These are phyloP conservation scores for Scutellaria baicalensis DNA, from an alignment of 257 asterid species.

Conservation along the genomic window DNA sequence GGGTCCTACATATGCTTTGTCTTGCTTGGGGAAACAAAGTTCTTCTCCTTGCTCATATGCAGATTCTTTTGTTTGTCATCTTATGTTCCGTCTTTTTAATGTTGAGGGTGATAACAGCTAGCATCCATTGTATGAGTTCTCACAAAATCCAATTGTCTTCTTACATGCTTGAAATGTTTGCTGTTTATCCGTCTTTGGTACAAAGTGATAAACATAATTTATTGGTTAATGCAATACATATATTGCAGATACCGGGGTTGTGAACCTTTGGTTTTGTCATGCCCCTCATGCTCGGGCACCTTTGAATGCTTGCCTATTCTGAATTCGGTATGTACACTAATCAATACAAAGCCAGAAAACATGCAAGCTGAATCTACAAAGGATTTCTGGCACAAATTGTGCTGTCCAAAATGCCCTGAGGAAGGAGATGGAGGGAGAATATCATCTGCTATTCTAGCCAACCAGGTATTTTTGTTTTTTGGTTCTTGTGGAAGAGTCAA, in stretches of 20 bases:
- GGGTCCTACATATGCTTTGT: not conserved
- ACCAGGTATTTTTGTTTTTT: constrained; percentile 51
- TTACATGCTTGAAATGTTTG: not conserved
- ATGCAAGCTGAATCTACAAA: constrained; percentile 24
- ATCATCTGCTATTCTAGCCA: constrained; percentile 62
- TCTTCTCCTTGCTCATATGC: not conserved
- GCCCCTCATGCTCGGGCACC: constrained; percentile 76
- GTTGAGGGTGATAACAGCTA: not conserved
- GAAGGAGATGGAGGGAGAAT: constrained; percentile 58
- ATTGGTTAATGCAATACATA: constrained; percentile 10
- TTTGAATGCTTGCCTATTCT: constrained; percentile 63
- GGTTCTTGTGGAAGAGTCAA: not conserved
- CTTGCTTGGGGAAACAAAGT: not conserved
- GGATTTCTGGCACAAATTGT: constrained; percentile 66
- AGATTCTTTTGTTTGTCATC: not conserved
- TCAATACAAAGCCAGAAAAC: constrained; percentile 44
- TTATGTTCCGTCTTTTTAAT: not conserved
- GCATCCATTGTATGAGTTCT: not conserved
- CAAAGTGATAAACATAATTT: not conserved
- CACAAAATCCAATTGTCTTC: not conserved
- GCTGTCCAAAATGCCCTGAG: constrained; percentile 85
- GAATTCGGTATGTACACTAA: constrained; percentile 50
- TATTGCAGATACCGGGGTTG: constrained; percentile 81
- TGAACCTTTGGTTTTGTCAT: constrained; percentile 68
- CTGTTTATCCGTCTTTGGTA: not conserved